A percentile compares a stretch with the other conserved stretches of the same genome.
Conservation (phyloP, 768 basidiomycete genomes). For the Tephrocybe sp. region DNA sequence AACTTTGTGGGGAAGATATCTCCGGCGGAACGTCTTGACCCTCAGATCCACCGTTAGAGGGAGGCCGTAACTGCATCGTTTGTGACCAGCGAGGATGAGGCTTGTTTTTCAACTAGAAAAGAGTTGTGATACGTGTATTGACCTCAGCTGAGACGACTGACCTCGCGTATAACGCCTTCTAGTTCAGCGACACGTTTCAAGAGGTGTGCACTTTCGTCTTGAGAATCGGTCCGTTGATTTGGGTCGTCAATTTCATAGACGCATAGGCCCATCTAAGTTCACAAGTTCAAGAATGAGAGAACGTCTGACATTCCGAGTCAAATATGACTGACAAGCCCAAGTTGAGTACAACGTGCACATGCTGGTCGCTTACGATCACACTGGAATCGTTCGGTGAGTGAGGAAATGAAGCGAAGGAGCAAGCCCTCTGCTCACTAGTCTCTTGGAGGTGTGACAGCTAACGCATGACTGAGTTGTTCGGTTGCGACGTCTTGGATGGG, state of each 20-base stretch:
- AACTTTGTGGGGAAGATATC: slow-evolving; percentile 26
- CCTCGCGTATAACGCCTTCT: slow-evolving; percentile 82
- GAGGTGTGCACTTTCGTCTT: slow-evolving; percentile 64
- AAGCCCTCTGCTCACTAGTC: slow-evolving; percentile 50
- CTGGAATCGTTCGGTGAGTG: slow-evolving; percentile 23
- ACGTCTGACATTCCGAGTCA: background rate
- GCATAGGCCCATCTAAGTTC: slow-evolving; percentile 69
- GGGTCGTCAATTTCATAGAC: slow-evolving; percentile 85
- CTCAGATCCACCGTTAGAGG: slow-evolving; percentile 19
- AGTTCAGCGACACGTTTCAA: slow-evolving; percentile 78
- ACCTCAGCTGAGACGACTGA: slow-evolving; percentile 24
- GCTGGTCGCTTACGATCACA: slow-evolving; percentile 51
- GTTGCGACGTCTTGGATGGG: slow-evolving; percentile 50
- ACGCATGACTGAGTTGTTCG: slow-evolving; percentile 72
- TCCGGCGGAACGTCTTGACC: slow-evolving; percentile 19
- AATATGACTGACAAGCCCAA: slow-evolving; percentile 39
- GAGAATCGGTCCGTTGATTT: slow-evolving; percentile 47
- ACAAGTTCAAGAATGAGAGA: background rate
- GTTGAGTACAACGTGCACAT: slow-evolving; percentile 48
- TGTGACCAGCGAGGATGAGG: slow-evolving; percentile 67
- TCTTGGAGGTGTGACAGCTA: slow-evolving; percentile 71
- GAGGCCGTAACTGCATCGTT: slow-evolving; percentile 28
- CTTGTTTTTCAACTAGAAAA: slow-evolving; percentile 62
- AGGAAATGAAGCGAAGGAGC: background rate
- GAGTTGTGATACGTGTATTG: slow-evolving; percentile 31